These are phyloP conservation scores for Pulveroboletus sp. DNA, from an alignment of 768 basidiomycete genomes.

Conservation along the genomic window DNA sequence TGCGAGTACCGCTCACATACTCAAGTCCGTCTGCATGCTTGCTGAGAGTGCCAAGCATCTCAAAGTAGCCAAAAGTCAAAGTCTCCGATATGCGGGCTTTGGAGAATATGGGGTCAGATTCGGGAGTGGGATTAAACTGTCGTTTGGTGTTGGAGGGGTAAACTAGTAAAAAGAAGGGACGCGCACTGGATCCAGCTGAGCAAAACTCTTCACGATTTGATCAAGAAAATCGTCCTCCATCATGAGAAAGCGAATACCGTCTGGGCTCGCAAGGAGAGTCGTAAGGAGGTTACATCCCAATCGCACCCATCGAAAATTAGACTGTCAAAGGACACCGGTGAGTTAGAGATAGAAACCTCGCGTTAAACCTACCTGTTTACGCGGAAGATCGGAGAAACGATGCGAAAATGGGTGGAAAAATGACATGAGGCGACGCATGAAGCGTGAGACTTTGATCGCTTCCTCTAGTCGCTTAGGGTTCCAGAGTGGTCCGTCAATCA, in stretches of 20 bases:
- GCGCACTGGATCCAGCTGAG: slow-evolving; percentile 87
- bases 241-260: slow-evolving; percentile 79
- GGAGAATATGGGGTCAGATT: slow-evolving; percentile 81
- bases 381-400: slow-evolving; percentile 81
- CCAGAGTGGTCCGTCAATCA: slow-evolving; percentile 89
- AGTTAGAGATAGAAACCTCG: slow-evolving; percentile 2
- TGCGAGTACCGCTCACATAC: slow-evolving; percentile 43
- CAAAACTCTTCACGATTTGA: slow-evolving; percentile 85
- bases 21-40: slow-evolving; percentile 86
- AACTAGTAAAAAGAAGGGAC: not conserved
- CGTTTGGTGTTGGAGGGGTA: not conserved
- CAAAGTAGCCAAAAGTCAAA: slow-evolving; percentile 88
- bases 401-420: slow-evolving; percentile 92
- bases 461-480: slow-evolving; percentile 94
- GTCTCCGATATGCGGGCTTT: slow-evolving; percentile 79
- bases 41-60: slow-evolving; percentile 91
- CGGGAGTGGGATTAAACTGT: slow-evolving; percentile 70
- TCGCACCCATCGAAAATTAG: slow-evolving; percentile 80
- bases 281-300: slow-evolving; percentile 81
- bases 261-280: slow-evolving; percentile 78
- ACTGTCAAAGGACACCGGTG: slow-evolving; percentile 37
- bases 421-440: slow-evolving; percentile 84
- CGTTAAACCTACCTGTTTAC: slow-evolving; percentile 50
- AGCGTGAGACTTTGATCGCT: slow-evolving; percentile 85
- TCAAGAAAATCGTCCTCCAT: slow-evolving; percentile 81